phyloP scores from a whole-genome alignment of 2,329 filamentous ascomycete genomes.

The Pseudocercospora macadamiae region DNA sequence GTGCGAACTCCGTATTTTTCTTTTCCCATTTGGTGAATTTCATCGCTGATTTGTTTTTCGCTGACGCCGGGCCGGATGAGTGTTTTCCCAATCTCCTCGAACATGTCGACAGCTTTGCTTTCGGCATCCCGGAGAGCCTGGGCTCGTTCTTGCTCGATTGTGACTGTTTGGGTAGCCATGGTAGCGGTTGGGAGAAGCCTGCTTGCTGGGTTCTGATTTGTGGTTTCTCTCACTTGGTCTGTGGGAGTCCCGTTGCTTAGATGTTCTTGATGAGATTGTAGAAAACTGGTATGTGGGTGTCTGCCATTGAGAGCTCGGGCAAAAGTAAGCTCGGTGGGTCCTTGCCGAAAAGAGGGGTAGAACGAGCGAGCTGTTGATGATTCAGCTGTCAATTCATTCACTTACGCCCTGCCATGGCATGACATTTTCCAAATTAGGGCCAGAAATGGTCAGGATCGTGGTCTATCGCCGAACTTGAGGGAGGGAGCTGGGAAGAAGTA shows the following conservation, averaged over 20 bases:
- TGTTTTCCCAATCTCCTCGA: conserved; percentile 51
- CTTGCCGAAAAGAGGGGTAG: not conserved
- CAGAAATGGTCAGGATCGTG: too few species aligned
- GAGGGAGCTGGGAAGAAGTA: too few species aligned
- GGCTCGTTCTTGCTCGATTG: conserved; percentile 10
- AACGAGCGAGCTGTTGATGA: not conserved
- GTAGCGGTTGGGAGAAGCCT: not conserved
- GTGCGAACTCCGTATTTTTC: conserved; percentile 50
- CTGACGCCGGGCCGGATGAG: conserved; percentile 53
- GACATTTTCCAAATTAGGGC: too few species aligned
- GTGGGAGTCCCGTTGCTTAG: too few species aligned
- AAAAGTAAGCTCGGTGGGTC: conserved; percentile 3
- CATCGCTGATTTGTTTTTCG: conserved; percentile 52
- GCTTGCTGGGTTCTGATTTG: not conserved
- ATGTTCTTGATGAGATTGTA: too few species aligned
- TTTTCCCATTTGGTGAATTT: conserved; percentile 51
- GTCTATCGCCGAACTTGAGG: too few species aligned
- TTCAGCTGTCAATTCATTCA: not conserved
- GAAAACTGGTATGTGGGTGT: too few species aligned
- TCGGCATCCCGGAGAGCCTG: conserved; percentile 49
- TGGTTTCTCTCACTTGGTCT: too few species aligned
- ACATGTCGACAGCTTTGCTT: conserved; percentile 50
- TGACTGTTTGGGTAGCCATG: conserved; percentile 14
- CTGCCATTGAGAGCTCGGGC: not conserved
- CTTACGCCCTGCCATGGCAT: not conserved